Conservation (phyloP, 352 stramenopile species). For the Phytophthora citrophthora region DNA sequence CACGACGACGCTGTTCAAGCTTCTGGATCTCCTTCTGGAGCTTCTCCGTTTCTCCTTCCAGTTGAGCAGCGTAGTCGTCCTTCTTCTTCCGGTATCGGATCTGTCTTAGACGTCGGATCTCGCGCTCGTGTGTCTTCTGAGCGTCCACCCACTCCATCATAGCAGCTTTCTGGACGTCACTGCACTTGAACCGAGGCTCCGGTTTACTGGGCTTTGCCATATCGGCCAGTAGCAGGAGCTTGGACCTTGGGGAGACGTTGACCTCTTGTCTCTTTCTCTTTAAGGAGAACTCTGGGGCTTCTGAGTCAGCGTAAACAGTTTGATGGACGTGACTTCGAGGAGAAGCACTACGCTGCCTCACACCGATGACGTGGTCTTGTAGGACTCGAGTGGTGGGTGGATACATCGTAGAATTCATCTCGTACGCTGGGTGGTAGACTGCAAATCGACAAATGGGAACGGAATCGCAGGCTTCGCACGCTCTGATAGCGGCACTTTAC, state of each 20-base stretch:
- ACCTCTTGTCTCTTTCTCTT: conserved; percentile 13
- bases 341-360: not conserved
- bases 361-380: not conserved
- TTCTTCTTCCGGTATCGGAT: conserved; percentile 34
- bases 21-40: conserved; percentile 16
- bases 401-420: not conserved
- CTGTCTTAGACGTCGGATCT: conserved; percentile 22
- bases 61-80: conserved; percentile 5
- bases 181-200: conserved; percentile 7
- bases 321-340: not conserved
- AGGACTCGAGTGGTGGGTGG: not conserved
- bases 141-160: conserved; percentile 13
- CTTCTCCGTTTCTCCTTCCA: conserved; percentile 1
- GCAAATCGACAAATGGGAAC: conserved; percentile 3
- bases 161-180: conserved; percentile 1
- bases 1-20: conserved; percentile 15
- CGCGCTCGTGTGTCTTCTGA: conserved; percentile 4
- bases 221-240: conserved; percentile 13
- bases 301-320: not conserved
- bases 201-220: not conserved
- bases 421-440: not conserved
- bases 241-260: conserved; percentile 1
- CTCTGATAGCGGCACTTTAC: not conserved
- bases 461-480: not conserved
- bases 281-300: conserved; percentile 1